Base-by-base conservation (phyloP, 164 flowering plant species). In the Piper longum region DNA sequence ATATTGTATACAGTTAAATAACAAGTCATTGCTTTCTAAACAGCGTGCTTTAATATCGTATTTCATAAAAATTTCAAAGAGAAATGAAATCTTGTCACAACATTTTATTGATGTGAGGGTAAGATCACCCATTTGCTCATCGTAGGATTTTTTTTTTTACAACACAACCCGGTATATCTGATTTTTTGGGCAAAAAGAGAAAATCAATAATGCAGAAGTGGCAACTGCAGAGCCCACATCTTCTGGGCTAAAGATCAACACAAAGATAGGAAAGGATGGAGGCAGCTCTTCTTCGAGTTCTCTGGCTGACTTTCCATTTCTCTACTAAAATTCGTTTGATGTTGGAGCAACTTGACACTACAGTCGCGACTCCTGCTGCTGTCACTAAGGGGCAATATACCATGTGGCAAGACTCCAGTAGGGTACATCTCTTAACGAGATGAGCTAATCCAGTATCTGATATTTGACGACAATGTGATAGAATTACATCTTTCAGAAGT, bases 321-420 rank as follows among this genome's bases (percentile, higher is more conserved):
- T 91, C 96, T 3, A 91, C 85, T 7, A 87, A 68, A 43, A 91
- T 73, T 74, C 88, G 87, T 74, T 84, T 91, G 56, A 91, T 76
- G 77, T 79, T 83, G 65, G 70, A 64, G 60, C 95, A 89, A 59
- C 81, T 69, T 1, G 98, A 81, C 57, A 87, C 79, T 61, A 91
- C 72, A 0, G 95, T 87, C 43, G 98, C 91, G 41, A 91, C 95
- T 70, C 98, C 98, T 40, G 79, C 83, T 16, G 86, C 66, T 59
- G 95, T 87, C 42, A 91, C 76, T 4, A 78, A 73, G 0, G 83
- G 89, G 73, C 98, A 91, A 62, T 86, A 89, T 4, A 86, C 96
- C 88, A 89, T 82, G 72, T 89, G 91, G 74, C 95, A 89, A 26
- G 87, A 68, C 72, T 89, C 95, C 13, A 91, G 82, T 64, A 68